Percentiles rank a stretch among this genome's conserved stretches.
These are phyloP conservation scores for Chimonanthus salicifolius DNA, from an alignment of 164 flowering plant genomes.

Conservation along the genomic window DNA sequence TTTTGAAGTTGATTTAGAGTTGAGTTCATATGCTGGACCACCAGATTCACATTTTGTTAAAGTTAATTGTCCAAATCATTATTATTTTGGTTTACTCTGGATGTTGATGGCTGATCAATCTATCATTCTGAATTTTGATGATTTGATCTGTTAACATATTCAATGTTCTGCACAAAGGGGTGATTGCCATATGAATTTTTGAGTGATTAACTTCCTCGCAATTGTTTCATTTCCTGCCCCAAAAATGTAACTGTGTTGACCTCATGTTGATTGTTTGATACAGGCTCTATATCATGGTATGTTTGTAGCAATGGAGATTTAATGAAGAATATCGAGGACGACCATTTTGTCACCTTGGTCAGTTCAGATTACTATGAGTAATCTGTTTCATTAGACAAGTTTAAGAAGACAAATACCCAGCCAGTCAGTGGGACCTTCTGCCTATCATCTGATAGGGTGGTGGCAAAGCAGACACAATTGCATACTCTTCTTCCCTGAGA, in stretches of 20 bases:
- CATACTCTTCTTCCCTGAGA: too few species aligned
- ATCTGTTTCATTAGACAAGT: constrained; percentile 1
- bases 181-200: not conserved
- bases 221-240: not conserved
- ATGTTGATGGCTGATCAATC: not conserved
- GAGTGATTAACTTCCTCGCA: too few species aligned
- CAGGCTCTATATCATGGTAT: constrained; percentile 70
- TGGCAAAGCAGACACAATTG: too few species aligned
- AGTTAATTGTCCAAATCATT: not conserved
- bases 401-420: too few species aligned
- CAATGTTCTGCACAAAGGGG: too few species aligned
- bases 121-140: not conserved
- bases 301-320: constrained; percentile 31
- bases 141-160: not conserved
- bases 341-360: constrained; percentile 41
- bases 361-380: constrained; percentile 34
- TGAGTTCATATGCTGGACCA: not conserved
- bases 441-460: too few species aligned
- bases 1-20: not conserved
- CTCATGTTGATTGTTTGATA: constrained; percentile 2
- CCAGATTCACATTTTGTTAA: not conserved
- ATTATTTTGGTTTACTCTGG: not conserved
- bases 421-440: too few species aligned
- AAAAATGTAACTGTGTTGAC: too few species aligned
- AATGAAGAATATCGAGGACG: constrained; percentile 44